Percentiles rank a stretch among this genome's conserved stretches.
Conservation (phyloP, 78 protist species). For the Dictyostelium capitatum region DNA sequence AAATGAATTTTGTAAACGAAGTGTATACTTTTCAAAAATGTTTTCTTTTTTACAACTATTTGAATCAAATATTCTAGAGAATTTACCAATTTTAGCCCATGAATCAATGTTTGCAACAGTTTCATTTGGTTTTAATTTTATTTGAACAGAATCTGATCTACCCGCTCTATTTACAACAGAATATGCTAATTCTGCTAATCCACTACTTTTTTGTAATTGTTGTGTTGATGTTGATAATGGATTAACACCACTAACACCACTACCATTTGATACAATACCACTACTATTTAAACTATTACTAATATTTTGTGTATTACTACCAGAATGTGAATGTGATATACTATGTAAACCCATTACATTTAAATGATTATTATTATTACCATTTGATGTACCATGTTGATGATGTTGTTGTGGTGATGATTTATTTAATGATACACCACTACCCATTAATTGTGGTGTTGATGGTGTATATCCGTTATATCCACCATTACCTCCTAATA, state of each 20-base stretch:
- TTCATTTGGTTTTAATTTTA: conserved; percentile 1
- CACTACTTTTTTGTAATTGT: neutral
- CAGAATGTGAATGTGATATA: too few species aligned
- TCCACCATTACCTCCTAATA: neutral
- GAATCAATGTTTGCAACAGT: neutral
- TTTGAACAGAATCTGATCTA: conserved; percentile 40
- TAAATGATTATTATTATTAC: too few species aligned
- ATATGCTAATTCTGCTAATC: conserved; percentile 8
- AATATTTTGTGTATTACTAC: neutral
- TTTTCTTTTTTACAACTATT: conserved; percentile 16
- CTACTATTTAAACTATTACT: neutral
- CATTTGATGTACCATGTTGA: neutral
- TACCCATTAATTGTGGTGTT: neutral
- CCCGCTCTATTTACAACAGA: neutral
- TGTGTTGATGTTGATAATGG: neutral
- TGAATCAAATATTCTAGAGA: neutral
- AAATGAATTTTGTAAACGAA: conserved; percentile 34
- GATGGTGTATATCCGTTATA: conserved; percentile 1
- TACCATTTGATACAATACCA: neutral
- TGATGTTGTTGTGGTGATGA: neutral
- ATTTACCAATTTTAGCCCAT: conserved; percentile 1
- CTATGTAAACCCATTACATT: too few species aligned
- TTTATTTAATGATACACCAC: neutral
- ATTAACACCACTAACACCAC: neutral
- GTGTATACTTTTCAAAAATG: conserved; percentile 53